Percentiles rank a stretch among this genome's conserved stretches.
Evolutionary conservation across 495 filamentous ascomycete genomes (phyloP).

Genomic region (Daldinia decipiens): DNA sequence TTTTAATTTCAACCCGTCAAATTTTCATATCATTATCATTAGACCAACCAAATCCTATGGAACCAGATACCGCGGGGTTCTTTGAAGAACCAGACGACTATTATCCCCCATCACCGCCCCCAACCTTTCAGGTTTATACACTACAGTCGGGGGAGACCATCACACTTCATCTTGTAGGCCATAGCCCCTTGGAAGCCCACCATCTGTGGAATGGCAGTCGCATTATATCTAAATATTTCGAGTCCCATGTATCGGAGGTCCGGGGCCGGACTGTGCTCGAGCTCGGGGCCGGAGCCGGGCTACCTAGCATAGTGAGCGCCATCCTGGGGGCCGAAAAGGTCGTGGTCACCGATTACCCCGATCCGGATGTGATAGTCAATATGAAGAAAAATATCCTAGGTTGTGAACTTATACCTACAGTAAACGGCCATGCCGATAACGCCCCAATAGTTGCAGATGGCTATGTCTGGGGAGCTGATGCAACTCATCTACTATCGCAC

Average conservation of each 20-base stretch:
- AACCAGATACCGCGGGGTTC: constrained; percentile 60
- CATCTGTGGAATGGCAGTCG: constrained; percentile 90
- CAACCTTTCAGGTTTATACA: constrained; percentile 74
- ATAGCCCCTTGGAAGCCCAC: constrained; percentile 91
- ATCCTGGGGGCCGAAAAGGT: constrained; percentile 72
- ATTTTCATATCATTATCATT: not conserved
- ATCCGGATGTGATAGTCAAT: constrained; percentile 79
- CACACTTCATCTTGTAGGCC: constrained; percentile 83
- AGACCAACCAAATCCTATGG: constrained; percentile 24
- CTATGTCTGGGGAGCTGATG: constrained; percentile 80
- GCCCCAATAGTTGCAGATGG: constrained; percentile 65
- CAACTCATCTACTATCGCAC: constrained; percentile 62
- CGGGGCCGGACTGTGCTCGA: constrained; percentile 76
- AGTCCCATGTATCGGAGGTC: constrained; percentile 69
- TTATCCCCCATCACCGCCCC: constrained; percentile 74
- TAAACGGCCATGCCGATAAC: constrained; percentile 32
- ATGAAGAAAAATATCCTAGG: constrained; percentile 75
- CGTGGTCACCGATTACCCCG: constrained; percentile 90
- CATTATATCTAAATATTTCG: constrained; percentile 78
- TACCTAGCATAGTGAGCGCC: constrained; percentile 81
- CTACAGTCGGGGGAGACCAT: constrained; percentile 73
- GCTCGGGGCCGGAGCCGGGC: constrained; percentile 87
- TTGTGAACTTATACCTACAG: constrained; percentile 46
- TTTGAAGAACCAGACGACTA: constrained; percentile 84
- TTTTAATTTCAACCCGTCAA: not conserved